A percentile compares a stretch with the other conserved stretches of the same genome.
Evolutionary conservation across 192 early-diverging fungal species (phyloP).

Genomic region (Chytriomyces confervae): DNA sequence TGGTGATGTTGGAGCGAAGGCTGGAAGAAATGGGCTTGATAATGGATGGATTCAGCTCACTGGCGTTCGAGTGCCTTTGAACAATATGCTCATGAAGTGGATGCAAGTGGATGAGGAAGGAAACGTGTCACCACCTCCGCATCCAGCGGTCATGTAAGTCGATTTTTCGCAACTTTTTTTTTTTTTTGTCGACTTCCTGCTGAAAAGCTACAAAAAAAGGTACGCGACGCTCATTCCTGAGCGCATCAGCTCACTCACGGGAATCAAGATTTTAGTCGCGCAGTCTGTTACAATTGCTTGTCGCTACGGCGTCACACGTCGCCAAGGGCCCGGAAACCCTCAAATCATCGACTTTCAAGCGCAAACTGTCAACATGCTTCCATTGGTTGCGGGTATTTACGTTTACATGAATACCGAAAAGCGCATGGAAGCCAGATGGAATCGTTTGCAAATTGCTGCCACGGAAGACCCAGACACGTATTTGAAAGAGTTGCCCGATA

Average conservation of each 20-base stretch:
- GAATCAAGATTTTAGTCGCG: not conserved
- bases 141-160: conserved; percentile 8
- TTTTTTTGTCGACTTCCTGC: conserved; percentile 73
- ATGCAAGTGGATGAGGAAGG: conserved; percentile 69
- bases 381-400: conserved; percentile 40
- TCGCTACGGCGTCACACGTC: conserved; percentile 59
- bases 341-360: conserved; percentile 73
- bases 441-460: not conserved
- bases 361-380: conserved; percentile 65
- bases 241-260: conserved; percentile 62
- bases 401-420: conserved; percentile 2
- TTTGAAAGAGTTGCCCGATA: conserved; percentile 27
- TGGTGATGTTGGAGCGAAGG: conserved; percentile 94
- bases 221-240: conserved; percentile 89
- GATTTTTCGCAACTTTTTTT: not conserved
- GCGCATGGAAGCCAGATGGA: conserved; percentile 6
- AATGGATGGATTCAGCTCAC: conserved; percentile 95
- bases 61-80: conserved; percentile 85
- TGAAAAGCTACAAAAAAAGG: conserved; percentile 80
- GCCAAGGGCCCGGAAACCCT: conserved; percentile 65
- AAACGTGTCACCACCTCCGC: conserved; percentile 8
- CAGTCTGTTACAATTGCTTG: conserved; percentile 20
- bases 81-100: conserved; percentile 90
- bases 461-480: not conserved
- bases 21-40: conserved; percentile 89